phyloP scores from a whole-genome alignment of 2,329 filamentous ascomycete species.

The Talaromyces sp. region DNA sequence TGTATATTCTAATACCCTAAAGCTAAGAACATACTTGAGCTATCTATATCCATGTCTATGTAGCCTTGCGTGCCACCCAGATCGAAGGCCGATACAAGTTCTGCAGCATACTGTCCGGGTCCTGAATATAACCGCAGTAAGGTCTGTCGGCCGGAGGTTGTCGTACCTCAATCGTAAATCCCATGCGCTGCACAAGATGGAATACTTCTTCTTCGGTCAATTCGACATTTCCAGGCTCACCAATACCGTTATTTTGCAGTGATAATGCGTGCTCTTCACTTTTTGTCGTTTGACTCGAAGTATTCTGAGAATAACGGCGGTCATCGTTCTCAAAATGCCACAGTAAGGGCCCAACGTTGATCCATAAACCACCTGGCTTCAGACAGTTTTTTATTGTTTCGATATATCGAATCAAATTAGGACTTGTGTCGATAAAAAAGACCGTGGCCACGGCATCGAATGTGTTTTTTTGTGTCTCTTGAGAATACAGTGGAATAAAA shows the following conservation, averaged over 20 bases:
- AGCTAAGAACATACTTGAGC: not conserved
- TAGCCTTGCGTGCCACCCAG: constrained; percentile 78
- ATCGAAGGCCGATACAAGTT: constrained; percentile 74
- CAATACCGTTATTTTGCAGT: constrained; percentile 59
- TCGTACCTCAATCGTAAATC: constrained; percentile 67
- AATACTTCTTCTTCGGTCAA: constrained; percentile 85
- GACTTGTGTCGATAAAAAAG: constrained; percentile 96
- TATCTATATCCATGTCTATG: not conserved
- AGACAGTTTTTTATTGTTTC: constrained; percentile 77
- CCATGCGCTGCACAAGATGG: constrained; percentile 65
- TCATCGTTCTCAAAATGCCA: constrained; percentile 83
- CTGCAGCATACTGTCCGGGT: constrained; percentile 78
- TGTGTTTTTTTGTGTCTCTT: constrained; percentile 53
- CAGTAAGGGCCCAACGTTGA: constrained; percentile 85
- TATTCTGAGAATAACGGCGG: constrained; percentile 16
- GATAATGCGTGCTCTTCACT: constrained; percentile 21
- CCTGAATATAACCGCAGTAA: constrained; percentile 73
- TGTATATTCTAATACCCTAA: not conserved
- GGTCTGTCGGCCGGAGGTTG: constrained; percentile 56
- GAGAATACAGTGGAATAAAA: constrained; percentile 79
- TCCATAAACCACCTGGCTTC: constrained; percentile 70
- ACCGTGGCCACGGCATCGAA: constrained; percentile 86
- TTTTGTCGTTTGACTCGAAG: constrained; percentile 41
- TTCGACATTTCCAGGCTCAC: constrained; percentile 85
- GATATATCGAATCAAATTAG: constrained; percentile 86